These are phyloP conservation scores for Alternaria ventricosa DNA, from an alignment of 2,329 filamentous ascomycete genomes.

Conservation along the genomic window DNA sequence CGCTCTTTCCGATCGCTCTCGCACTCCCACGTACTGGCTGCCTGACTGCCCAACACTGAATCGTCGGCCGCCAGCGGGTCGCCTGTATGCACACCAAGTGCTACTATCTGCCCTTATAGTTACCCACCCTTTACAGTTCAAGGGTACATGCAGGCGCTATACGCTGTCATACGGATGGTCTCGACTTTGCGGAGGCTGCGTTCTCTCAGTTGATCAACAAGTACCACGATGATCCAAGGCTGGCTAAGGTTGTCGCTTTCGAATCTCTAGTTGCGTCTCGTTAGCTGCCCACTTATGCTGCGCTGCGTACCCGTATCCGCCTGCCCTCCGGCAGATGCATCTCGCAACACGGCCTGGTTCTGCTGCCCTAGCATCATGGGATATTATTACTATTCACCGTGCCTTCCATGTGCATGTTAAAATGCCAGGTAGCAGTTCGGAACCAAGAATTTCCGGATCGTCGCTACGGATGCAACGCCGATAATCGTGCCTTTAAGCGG, in stretches of 20 bases:
- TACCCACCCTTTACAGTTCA: conserved; percentile 5
- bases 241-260: neutral
- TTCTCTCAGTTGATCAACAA: conserved; percentile 1
- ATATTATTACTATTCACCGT: neutral
- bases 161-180: conserved; percentile 10
- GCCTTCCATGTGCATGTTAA: neutral
- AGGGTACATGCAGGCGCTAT: conserved; percentile 7
- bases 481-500: neutral
- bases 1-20: conserved; percentile 24
- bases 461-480: neutral
- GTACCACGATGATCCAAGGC: neutral
- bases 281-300: neutral
- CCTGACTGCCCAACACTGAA: conserved; percentile 18
- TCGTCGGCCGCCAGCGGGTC: conserved; percentile 12
- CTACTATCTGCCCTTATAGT: conserved; percentile 7
- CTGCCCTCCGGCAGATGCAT: neutral
- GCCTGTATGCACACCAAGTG: conserved; percentile 15
- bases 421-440: neutral
- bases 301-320: neutral
- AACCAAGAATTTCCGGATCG: neutral
- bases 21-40: conserved; percentile 11
- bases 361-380: neutral
- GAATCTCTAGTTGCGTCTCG: neutral
- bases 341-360: neutral
- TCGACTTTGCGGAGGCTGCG: conserved; percentile 1